Base-by-base conservation (phyloP, 116 monocot genomes). In the Posidonia oceanica region DNA sequence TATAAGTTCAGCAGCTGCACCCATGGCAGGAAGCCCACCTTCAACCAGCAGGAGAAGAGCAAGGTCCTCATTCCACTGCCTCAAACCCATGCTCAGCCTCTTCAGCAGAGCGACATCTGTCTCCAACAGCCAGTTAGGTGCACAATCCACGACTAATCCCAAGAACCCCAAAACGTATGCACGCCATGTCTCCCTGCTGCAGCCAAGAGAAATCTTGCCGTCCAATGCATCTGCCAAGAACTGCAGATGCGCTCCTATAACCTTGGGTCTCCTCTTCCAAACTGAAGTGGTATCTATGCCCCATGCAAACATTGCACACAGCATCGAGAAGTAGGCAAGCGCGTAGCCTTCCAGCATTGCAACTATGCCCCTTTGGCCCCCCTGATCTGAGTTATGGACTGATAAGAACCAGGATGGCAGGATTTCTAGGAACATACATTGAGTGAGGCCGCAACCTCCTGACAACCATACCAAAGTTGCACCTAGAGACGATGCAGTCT, bases 351-450 rank as follows among this genome's bases (percentile, higher is more conserved):
- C 80, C 36, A 98, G 69, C 66, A 65, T 76, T 42, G 79, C 70
- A 7, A 80, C 71, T 61, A 84, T 74, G 1, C 84, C 75, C 7
- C 82, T 84, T 22, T 64, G 57, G 14, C 36, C 75, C 39, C 36
- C 66, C 38, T 65, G 68, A 36, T 83, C 79, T 42, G 89, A 63
- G 7, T 83, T 68, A 16, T 76, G 78, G 36, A 67, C 74, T 3
- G 85, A 80, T 21, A 98, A 58, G 66, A 98, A 93, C 93, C 90
- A 88, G 7, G 98, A 90, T 7, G 98, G 93, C 44, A 98, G 72
- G 37, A 88, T 93, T 75, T 93, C 93, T 14, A 80, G 84, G 61
- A 93, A 73, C 59, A 98, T 79, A 38, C 81, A 75, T 71, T 98
- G 91, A 5, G 93, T 81, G 4, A 93, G 56, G 11, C 84, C 81